These are phyloP conservation scores for Metschnikowia anglica DNA, from an alignment of 805 yeast genomes.

Conservation along the genomic window DNA sequence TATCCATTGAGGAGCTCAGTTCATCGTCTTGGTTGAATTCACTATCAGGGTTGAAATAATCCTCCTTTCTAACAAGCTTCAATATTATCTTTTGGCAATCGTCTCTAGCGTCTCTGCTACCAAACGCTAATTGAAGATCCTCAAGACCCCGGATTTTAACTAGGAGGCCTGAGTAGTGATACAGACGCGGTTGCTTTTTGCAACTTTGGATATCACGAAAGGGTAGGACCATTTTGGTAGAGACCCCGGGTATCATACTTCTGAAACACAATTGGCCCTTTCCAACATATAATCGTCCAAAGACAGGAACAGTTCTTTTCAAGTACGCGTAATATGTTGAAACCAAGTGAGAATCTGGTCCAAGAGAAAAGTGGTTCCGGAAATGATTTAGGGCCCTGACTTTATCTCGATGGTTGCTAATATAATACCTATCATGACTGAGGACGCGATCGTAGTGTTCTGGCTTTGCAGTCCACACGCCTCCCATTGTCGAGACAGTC, in stretches of 20 bases:
- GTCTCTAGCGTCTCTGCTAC: slow-evolving; percentile 61
- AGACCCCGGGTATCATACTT: slow-evolving; percentile 73
- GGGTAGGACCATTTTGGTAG: slow-evolving; percentile 82
- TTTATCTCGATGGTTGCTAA: slow-evolving; percentile 45
- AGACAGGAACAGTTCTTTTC: slow-evolving; percentile 69
- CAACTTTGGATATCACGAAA: slow-evolving; percentile 68
- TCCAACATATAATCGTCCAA: slow-evolving; percentile 81
- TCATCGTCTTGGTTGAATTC: slow-evolving; percentile 5
- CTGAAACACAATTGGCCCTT: slow-evolving; percentile 71
- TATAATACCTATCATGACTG: slow-evolving; percentile 49
- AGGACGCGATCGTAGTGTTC: slow-evolving; percentile 51
- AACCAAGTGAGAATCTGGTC: slow-evolving; percentile 48
- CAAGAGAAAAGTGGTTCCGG: slow-evolving; percentile 62
- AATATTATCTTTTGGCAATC: slow-evolving; percentile 63
- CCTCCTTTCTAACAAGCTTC: slow-evolving; percentile 22
- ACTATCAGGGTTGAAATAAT: slow-evolving; percentile 43
- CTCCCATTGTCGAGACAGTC: slow-evolving; percentile 30
- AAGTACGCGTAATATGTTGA: slow-evolving; percentile 72
- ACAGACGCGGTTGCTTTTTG: slow-evolving; percentile 30
- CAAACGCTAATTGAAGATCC: slow-evolving; percentile 74
- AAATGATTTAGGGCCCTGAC: slow-evolving; percentile 56
- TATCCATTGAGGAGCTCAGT: slow-evolving; percentile 9
- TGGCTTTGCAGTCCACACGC: slow-evolving; percentile 58
- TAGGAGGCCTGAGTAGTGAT: slow-evolving; percentile 61
- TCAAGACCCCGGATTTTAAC: slow-evolving; percentile 72